Base-by-base conservation (phyloP, 83 land plant genomes). In the Picea abies region DNA sequence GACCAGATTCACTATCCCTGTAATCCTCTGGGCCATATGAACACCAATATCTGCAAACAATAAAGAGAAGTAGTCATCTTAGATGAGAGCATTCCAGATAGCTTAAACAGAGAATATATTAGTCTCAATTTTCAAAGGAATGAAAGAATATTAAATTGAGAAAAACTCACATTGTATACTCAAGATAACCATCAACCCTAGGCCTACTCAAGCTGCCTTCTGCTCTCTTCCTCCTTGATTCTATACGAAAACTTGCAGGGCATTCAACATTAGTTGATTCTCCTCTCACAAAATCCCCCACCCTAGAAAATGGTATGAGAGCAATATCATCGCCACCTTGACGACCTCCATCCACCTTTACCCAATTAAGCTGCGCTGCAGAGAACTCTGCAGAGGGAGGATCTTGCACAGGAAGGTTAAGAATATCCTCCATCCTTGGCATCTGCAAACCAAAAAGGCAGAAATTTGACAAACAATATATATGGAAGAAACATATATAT, bases 401-500 rank as follows among this genome's bases (percentile, higher is more conserved):
- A 81, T 84, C 91, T 72, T 93, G 95, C 58, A 93, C 91, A 23
- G 95, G 95, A 22, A 93, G 91, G 23, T 93, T 83, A 69, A 93
- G 58, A 81, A 93, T 93, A 71, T 91, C 85, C 81, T 93, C 95
- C 95, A 91, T 89, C 80, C 95, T 91, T 26, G 95, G 90, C 93
- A 93, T 93, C 56, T 52, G 14, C 14, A 52, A 52, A 11, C 12
- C 5, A 10, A 52, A 52, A 52, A 52, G 2, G 2, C 56, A 52
- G 56, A 52, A 52, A 10, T 52, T 52, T 52, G 3, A 52, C 14
- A 52, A 52, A 52, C 2, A 10, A 52, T 52, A 52, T 11, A 52
- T 52, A 11, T 10, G 11, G 56, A 12, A 52, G 56, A 52, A 52
- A 52, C 2, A 12, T 52, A 44, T 44, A 44, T 44, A 44, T 44